Conservation (phyloP, 352 stramenopile species). For the Pythium folliculosum region DNA sequence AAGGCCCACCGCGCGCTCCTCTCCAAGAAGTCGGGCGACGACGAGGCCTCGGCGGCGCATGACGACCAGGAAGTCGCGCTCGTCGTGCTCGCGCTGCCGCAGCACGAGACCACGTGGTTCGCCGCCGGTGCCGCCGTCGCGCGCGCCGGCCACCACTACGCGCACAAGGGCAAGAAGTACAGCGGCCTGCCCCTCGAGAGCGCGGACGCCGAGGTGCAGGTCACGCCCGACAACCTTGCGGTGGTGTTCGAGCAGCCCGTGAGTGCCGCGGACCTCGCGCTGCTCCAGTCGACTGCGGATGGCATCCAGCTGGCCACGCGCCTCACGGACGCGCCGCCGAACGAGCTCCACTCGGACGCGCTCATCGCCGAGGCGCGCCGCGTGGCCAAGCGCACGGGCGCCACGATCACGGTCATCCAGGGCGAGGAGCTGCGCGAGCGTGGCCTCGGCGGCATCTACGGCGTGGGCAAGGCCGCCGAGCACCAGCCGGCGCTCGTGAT, state of each 20-base stretch:
- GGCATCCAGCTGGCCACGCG: constrained; percentile 84
- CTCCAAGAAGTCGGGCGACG: constrained; percentile 22
- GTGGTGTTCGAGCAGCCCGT: constrained; percentile 57
- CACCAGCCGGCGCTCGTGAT: constrained; percentile 91
- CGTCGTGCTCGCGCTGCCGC: constrained; percentile 55
- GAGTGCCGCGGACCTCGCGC: constrained; percentile 29
- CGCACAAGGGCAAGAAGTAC: constrained; percentile 46
- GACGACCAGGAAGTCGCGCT: constrained; percentile 45
- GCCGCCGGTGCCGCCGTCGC: constrained; percentile 58
- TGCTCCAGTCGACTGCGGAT: constrained; percentile 67
- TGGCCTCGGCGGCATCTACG: constrained; percentile 93
- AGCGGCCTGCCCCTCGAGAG: constrained; percentile 37
- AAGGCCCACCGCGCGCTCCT: constrained; percentile 47
- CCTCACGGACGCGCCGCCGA: constrained; percentile 89
- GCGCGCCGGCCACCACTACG: constrained; percentile 47
- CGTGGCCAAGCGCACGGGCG: constrained; percentile 61
- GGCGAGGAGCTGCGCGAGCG: constrained; percentile 88
- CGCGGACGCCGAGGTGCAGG: constrained; percentile 25
- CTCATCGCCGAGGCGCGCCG: constrained; percentile 84
- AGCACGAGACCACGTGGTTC: constrained; percentile 58
- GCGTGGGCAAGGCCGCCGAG: constrained; percentile 89
- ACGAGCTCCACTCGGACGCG: constrained; percentile 89
- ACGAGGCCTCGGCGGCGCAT: constrained; percentile 13
- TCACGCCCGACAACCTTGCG: constrained; percentile 43
- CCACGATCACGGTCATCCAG: constrained; percentile 79